A percentile compares a stretch with the other conserved stretches of the same genome.
phyloP scores from a whole-genome alignment of 345 rosid species.

The Camelina laxa region DNA sequence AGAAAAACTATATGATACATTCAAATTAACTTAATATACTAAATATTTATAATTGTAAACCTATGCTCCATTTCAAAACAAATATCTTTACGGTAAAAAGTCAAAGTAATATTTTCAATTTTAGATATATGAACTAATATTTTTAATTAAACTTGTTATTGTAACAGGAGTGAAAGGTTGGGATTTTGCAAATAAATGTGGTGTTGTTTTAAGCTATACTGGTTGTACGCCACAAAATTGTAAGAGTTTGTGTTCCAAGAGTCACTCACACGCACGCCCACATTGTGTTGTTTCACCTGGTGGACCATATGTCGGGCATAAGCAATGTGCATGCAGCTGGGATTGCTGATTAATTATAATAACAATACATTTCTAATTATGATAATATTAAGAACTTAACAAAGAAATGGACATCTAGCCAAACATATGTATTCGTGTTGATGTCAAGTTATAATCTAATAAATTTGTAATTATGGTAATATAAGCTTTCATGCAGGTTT shows the following conservation, averaged over 20 bases:
- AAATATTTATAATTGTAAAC: not conserved
- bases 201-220: not conserved
- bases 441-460: not conserved
- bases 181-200: not conserved
- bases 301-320: not conserved
- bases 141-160: not conserved
- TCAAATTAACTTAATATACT: not conserved
- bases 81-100: not conserved
- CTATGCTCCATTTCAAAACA: not conserved
- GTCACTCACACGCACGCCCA: not conserved
- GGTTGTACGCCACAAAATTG: not conserved
- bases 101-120: not conserved
- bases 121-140: not conserved
- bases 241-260: not conserved
- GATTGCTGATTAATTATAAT: not conserved
- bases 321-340: not conserved
- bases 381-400: not conserved
- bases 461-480: not conserved
- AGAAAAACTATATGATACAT: not conserved
- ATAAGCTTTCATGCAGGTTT: not conserved
- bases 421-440: not conserved
- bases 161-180: constrained; percentile 3
- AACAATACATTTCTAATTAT: not conserved
- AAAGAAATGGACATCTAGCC: not conserved
- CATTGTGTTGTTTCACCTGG: not conserved